Conservation (phyloP, 768 basidiomycete genomes). For the Tephrocybe sp. region DNA sequence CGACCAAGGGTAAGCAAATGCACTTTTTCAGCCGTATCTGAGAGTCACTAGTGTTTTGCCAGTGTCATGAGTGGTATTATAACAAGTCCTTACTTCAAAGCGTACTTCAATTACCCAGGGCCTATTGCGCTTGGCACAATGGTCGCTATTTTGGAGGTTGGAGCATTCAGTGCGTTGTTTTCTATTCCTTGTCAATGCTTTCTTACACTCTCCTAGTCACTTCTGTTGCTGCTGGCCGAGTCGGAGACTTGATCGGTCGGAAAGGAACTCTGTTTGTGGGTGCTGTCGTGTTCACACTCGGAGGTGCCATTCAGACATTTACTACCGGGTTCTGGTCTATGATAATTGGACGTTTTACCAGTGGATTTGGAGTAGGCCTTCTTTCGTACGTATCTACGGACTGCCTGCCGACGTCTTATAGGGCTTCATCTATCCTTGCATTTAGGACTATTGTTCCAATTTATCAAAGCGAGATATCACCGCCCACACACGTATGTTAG, state of each 20-base stretch:
- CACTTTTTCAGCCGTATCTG: constrained; percentile 12
- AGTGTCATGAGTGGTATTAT: constrained; percentile 94
- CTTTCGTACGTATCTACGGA: constrained; percentile 55
- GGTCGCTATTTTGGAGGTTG: constrained; percentile 93
- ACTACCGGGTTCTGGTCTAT: constrained; percentile 36
- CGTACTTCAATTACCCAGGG: constrained; percentile 79
- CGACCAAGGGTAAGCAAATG: constrained; percentile 85
- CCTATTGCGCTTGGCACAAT: constrained; percentile 84
- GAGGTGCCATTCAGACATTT: constrained; percentile 74
- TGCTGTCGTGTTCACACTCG: constrained; percentile 72
- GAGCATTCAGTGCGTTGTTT: constrained; percentile 72
- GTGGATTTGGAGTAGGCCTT: constrained; percentile 73
- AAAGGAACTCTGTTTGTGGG: constrained; percentile 73
- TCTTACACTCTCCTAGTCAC: constrained; percentile 54
- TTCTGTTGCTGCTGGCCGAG: constrained; percentile 80
- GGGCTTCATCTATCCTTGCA: background rate
- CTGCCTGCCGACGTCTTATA: background rate
- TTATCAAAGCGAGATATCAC: constrained; percentile 95
- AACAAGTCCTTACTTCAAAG: constrained; percentile 79
- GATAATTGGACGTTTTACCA: constrained; percentile 66
- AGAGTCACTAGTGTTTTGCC: constrained; percentile 9
- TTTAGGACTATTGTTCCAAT: constrained; percentile 90
- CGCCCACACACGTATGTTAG: constrained; percentile 75
- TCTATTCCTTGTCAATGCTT: background rate
- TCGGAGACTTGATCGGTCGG: constrained; percentile 76